Evolutionary conservation across 345 rosid genomes (phyloP).

Genomic region (Linum tenue): DNA sequence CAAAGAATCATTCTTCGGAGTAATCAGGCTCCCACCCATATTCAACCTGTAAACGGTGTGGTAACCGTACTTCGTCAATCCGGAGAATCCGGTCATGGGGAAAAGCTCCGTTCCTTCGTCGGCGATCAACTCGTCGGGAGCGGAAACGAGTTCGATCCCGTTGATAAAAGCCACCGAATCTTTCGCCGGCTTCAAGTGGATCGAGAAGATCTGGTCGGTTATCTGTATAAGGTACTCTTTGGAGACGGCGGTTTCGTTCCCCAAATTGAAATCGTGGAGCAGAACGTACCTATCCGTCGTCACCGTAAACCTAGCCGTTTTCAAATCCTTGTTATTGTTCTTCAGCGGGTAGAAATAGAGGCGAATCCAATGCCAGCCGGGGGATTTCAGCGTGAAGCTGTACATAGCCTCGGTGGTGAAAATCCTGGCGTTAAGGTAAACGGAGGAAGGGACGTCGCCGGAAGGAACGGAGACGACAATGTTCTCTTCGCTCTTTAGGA

Average conservation of each 20-base stretch:
- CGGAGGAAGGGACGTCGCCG: conserved; percentile 42
- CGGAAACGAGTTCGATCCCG: conserved; percentile 68
- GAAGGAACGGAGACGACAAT: conserved; percentile 35
- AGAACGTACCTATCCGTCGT: conserved; percentile 45
- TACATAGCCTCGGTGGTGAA: conserved; percentile 48
- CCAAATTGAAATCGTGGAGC: conserved; percentile 45
- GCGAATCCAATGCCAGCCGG: conserved; percentile 76
- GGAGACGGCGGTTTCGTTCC: conserved; percentile 25
- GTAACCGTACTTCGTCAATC: conserved; percentile 38
- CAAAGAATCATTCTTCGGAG: conserved; percentile 47
- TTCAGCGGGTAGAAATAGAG: conserved; percentile 50
- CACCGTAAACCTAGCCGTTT: conserved; percentile 44
- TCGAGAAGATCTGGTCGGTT: conserved; percentile 35
- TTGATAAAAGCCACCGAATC: conserved; percentile 58
- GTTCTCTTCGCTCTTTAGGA: conserved; percentile 38
- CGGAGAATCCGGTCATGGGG: conserved; percentile 35
- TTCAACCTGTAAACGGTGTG: conserved; percentile 57
- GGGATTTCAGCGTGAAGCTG: conserved; percentile 33
- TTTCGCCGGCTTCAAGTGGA: conserved; percentile 45
- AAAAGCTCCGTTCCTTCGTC: conserved; percentile 44
- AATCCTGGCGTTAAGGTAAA: conserved; percentile 49
- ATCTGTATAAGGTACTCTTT: conserved; percentile 60
- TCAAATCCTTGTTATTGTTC: conserved; percentile 37
- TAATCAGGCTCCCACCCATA: conserved; percentile 62
- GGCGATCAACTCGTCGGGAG: conserved; percentile 48